A percentile compares a stretch with the other conserved stretches of the same genome.
These are phyloP conservation scores for Kodamaea plutei DNA, from an alignment of 1,139 yeast genomes.

Conservation along the genomic window DNA sequence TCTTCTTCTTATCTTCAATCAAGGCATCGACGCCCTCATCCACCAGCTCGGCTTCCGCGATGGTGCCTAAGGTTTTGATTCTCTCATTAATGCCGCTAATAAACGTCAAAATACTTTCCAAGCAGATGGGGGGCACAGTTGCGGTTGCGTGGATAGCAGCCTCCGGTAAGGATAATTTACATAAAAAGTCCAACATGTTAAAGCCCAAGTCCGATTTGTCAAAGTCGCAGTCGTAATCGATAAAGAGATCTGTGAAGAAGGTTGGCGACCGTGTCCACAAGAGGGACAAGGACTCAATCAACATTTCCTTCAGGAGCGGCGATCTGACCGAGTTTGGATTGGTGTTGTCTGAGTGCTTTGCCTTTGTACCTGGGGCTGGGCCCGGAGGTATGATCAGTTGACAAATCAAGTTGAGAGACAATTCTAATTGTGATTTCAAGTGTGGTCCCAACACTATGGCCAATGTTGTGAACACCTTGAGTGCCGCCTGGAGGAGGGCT, in stretches of 20 bases:
- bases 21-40: constrained; percentile 21
- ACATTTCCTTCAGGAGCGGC: constrained; percentile 59
- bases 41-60: constrained; percentile 10
- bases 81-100: constrained; percentile 64
- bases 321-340: constrained; percentile 24
- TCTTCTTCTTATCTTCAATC: constrained; percentile 52
- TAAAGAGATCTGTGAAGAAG: constrained; percentile 72
- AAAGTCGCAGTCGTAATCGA: constrained; percentile 87
- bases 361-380: constrained; percentile 8
- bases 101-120: constrained; percentile 78
- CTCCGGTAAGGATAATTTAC: constrained; percentile 77
- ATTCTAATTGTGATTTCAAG: constrained; percentile 64
- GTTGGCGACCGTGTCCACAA: constrained; percentile 80
- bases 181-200: constrained; percentile 63
- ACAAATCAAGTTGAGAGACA: constrained; percentile 57
- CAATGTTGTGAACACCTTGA: constrained; percentile 71
- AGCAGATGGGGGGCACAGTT: constrained; percentile 87
- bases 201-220: constrained; percentile 81
- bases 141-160: constrained; percentile 74
- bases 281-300: constrained; percentile 79
- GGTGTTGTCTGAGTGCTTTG: constrained; percentile 8
- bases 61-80: constrained; percentile 27
- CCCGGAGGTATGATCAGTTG: constrained; percentile 46
- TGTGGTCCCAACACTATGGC: constrained; percentile 55
- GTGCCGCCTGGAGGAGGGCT: constrained; percentile 65